phyloP scores from a whole-genome alignment of 805 yeast species.

The Komagataella phaffii region DNA sequence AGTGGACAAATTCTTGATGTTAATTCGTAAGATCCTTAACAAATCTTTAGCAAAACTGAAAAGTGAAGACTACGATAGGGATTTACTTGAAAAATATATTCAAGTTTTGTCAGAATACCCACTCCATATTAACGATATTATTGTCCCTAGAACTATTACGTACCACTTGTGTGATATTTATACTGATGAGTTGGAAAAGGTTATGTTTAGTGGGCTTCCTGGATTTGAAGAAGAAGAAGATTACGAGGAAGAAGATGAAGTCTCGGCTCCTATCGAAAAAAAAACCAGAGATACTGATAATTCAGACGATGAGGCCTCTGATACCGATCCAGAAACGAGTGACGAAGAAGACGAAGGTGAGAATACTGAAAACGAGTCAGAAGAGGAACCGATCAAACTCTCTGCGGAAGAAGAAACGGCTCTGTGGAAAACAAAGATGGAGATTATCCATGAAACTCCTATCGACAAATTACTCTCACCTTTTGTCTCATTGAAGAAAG shows the following conservation, averaged over 20 bases:
- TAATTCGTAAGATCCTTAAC: slow-evolving; percentile 65
- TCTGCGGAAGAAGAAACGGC: slow-evolving; percentile 8
- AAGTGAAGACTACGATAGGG: slow-evolving; percentile 39
- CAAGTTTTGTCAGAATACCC: slow-evolving; percentile 8
- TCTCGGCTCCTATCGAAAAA: not conserved
- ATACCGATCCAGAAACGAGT: not conserved
- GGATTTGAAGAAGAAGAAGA: slow-evolving; percentile 26
- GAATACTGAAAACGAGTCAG: slow-evolving; percentile 8
- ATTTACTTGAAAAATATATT: slow-evolving; percentile 17
- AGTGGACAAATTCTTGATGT: slow-evolving; percentile 72
- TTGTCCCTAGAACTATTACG: slow-evolving; percentile 63
- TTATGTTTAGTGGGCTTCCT: slow-evolving; percentile 25
- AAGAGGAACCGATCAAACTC: slow-evolving; percentile 7
- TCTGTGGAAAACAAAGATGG: slow-evolving; percentile 8
- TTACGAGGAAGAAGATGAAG: slow-evolving; percentile 25
- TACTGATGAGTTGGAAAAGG: slow-evolving; percentile 70
- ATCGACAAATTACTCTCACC: slow-evolving; percentile 43
- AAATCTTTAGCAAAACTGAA: slow-evolving; percentile 48
- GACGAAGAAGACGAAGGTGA: slow-evolving; percentile 18
- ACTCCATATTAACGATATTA: slow-evolving; percentile 21
- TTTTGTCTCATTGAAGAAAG: slow-evolving; percentile 34
- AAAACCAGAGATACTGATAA: not conserved
- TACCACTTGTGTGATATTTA: slow-evolving; percentile 77
- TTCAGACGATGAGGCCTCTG: not conserved
- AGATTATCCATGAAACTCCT: slow-evolving; percentile 34